These are phyloP conservation scores for Backusella australiensis DNA, from an alignment of 192 early-diverging fungal genomes.

Conservation along the genomic window DNA sequence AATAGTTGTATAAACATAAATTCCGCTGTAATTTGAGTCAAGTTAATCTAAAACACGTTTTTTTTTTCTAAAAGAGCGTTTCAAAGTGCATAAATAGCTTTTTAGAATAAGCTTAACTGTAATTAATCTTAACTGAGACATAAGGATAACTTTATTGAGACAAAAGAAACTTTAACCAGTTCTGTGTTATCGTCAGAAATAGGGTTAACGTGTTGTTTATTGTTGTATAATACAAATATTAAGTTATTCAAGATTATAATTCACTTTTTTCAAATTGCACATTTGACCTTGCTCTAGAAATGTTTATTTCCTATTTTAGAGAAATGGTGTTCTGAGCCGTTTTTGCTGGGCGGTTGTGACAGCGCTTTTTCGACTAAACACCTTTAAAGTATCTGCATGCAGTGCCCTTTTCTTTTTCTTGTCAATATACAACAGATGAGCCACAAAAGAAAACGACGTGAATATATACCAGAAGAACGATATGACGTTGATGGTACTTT, in stretches of 20 bases:
- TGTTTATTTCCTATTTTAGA: background rate
- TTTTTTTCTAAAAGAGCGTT: background rate
- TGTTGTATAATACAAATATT: too few relatives aligned
- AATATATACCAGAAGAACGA: constrained; percentile 18
- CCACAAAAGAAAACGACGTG: background rate
- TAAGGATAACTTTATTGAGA: background rate
- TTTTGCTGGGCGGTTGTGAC: background rate
- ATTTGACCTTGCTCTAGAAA: too few relatives aligned
- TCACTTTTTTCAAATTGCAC: too few relatives aligned
- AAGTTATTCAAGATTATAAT: too few relatives aligned
- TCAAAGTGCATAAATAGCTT: background rate
- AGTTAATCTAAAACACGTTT: too few relatives aligned
- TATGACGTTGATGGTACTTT: constrained; percentile 20
- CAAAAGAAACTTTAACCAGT: background rate
- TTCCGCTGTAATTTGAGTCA: background rate
- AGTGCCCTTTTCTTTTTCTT: background rate
- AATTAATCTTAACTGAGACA: background rate
- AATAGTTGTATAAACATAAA: background rate
- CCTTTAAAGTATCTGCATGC: background rate
- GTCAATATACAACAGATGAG: background rate
- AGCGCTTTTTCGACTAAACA: background rate
- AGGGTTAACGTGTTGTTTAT: background rate
- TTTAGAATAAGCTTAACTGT: background rate
- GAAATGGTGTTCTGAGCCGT: background rate
- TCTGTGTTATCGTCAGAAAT: background rate